Evolutionary conservation across 2,329 filamentous ascomycete genomes (phyloP).

Genomic region (Verticillium isaacii): DNA sequence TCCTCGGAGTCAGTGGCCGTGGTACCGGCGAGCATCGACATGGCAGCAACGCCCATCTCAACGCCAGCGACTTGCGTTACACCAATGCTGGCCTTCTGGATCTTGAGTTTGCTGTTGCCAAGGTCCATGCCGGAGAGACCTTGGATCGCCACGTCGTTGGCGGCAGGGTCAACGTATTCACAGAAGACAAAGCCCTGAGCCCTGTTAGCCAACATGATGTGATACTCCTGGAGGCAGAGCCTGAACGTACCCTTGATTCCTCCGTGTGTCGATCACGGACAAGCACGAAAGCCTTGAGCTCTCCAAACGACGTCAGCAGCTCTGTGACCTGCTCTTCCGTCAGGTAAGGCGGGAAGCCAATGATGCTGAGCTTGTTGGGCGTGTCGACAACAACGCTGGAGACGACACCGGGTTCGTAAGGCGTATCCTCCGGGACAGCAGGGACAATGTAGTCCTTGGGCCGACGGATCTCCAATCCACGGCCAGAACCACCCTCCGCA

Average conservation of each 20-base stretch:
- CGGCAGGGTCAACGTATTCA: slow-evolving; percentile 76
- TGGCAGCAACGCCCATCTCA: slow-evolving; percentile 95
- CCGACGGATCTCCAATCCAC: slow-evolving; percentile 70
- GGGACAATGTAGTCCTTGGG: slow-evolving; percentile 98
- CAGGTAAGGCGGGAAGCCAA: slow-evolving; percentile 83
- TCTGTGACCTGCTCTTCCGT: slow-evolving; percentile 89
- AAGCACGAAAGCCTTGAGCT: slow-evolving; percentile 85
- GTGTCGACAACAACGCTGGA: slow-evolving; percentile 83
- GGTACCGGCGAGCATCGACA: slow-evolving; percentile 94
- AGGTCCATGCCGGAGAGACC: slow-evolving; percentile 91
- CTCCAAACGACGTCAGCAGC: slow-evolving; percentile 84
- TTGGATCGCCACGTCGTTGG: slow-evolving; percentile 82
- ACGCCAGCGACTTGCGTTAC: slow-evolving; percentile 87
- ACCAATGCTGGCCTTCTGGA: slow-evolving; percentile 85
- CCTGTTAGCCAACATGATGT: slow-evolving; percentile 20
- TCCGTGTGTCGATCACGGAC: slow-evolving; percentile 83
- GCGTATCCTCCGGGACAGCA: slow-evolving; percentile 65
- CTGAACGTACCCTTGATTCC: slow-evolving; percentile 69
- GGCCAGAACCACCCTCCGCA: slow-evolving; percentile 43
- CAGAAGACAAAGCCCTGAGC: slow-evolving; percentile 88
- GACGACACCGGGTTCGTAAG: slow-evolving; percentile 71
- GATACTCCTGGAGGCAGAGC: not conserved
- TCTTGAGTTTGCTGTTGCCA: slow-evolving; percentile 79
- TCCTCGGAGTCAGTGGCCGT: slow-evolving; percentile 73
- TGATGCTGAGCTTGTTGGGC: slow-evolving; percentile 89